These are phyloP conservation scores for Penicillium argentinense DNA, from an alignment of 495 filamentous ascomycete species.

Conservation along the genomic window DNA sequence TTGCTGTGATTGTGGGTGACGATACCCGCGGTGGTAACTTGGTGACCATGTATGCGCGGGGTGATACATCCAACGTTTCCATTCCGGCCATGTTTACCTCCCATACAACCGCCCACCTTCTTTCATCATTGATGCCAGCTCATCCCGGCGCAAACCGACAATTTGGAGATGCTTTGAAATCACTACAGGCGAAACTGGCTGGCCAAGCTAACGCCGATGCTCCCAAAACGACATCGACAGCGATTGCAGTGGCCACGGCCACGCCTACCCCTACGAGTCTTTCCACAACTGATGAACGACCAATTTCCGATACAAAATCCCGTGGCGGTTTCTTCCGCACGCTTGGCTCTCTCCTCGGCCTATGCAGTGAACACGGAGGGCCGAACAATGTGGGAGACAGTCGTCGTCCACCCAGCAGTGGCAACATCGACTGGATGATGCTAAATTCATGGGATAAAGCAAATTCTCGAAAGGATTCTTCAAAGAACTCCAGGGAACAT, in stretches of 20 bases:
- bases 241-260: slow-evolving; percentile 18
- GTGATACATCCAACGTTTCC: slow-evolving; percentile 90
- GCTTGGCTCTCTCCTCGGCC: slow-evolving; percentile 54
- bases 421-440: slow-evolving; percentile 75
- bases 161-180: slow-evolving; percentile 45
- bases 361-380: slow-evolving; percentile 34
- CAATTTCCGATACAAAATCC: slow-evolving; percentile 16
- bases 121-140: slow-evolving; percentile 83
- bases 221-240: slow-evolving; percentile 23
- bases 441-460: slow-evolving; percentile 67
- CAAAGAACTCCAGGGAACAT: slow-evolving; percentile 12
- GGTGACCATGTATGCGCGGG: slow-evolving; percentile 95
- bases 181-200: slow-evolving; percentile 20
- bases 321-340: slow-evolving; percentile 56
- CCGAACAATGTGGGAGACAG: slow-evolving; percentile 48
- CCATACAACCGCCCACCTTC: slow-evolving; percentile 86
- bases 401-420: slow-evolving; percentile 76
- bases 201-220: slow-evolving; percentile 21
- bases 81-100: slow-evolving; percentile 96
- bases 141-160: slow-evolving; percentile 58
- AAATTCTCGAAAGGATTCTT: slow-evolving; percentile 28
- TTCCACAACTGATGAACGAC: slow-evolving; percentile 20
- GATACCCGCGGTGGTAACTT: slow-evolving; percentile 80
- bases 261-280: slow-evolving; percentile 28
- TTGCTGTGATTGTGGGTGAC: slow-evolving; percentile 92